Percentiles rank a stretch among this genome's conserved stretches.
Evolutionary conservation across 495 filamentous ascomycete species (phyloP).

Genomic region (Lentithecium fluviatile): DNA sequence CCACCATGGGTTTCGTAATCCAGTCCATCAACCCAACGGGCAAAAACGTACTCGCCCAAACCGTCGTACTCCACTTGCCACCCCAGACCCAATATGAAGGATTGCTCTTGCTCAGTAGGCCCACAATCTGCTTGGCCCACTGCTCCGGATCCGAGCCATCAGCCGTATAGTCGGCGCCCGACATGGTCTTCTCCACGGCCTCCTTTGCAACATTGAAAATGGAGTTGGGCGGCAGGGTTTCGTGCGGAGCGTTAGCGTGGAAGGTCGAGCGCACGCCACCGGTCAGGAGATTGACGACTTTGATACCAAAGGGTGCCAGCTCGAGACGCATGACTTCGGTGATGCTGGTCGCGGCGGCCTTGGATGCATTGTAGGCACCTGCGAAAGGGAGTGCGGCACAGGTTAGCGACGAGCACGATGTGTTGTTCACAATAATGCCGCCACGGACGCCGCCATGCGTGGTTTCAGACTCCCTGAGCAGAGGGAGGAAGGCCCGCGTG

Average conservation of each 20-base stretch:
- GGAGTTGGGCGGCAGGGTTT: background rate
- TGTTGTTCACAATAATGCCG: background rate
- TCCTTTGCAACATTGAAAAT: no score
- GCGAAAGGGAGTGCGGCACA: background rate
- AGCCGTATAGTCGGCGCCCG: no score
- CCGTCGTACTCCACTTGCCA: no score
- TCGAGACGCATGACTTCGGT: conserved; percentile 43
- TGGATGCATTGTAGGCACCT: conserved; percentile 29
- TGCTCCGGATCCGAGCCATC: no score
- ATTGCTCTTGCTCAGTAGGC: no score
- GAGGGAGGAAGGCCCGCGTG: conserved; percentile 1
- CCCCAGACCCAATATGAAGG: no score
- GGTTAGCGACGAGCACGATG: background rate
- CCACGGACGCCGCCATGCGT: background rate
- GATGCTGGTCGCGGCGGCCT: conserved; percentile 35
- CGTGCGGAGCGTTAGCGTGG: background rate
- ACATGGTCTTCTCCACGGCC: no score
- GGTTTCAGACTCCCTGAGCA: background rate
- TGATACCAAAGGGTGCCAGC: conserved; percentile 41
- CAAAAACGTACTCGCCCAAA: no score
- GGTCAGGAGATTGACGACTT: conserved; percentile 32
- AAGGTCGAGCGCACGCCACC: background rate
- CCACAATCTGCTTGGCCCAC: no score
- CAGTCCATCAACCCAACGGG: no score
- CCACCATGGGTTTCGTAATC: no score